phyloP scores from a whole-genome alignment of 2,329 filamentous ascomycete species.

The Stylonectria norvegica region DNA sequence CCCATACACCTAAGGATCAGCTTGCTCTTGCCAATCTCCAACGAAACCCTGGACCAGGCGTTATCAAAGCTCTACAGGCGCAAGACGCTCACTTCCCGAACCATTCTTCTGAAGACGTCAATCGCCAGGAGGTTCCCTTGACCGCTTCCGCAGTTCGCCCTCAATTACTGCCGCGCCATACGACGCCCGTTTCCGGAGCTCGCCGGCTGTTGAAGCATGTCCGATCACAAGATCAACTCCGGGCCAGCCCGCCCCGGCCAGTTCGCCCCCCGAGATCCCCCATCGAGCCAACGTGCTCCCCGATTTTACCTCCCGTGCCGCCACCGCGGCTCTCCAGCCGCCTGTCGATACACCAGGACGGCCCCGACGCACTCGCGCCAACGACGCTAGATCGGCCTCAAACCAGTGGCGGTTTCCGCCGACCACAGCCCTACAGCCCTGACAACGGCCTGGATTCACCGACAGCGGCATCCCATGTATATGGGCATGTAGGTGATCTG shows the following conservation, averaged over 20 bases:
- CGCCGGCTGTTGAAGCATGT: conserved; percentile 41
- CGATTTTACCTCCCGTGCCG: conserved; percentile 40
- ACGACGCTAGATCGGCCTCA: conserved; percentile 41
- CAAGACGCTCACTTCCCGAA: conserved; percentile 46
- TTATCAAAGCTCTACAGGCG: conserved; percentile 26
- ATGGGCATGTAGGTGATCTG: conserved; percentile 7
- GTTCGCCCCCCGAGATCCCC: conserved; percentile 46
- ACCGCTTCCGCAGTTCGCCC: conserved; percentile 12
- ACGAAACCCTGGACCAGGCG: conserved; percentile 29
- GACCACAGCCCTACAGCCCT: conserved; percentile 41
- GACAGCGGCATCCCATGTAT: conserved; percentile 13
- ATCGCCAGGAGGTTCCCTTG: conserved; percentile 12
- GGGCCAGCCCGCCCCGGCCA: conserved; percentile 46
- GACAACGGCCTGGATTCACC: conserved; percentile 20
- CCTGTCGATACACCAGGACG: conserved; percentile 44
- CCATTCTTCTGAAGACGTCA: conserved; percentile 36
- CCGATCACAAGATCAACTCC: conserved; percentile 50
- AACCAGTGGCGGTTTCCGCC: conserved; percentile 44
- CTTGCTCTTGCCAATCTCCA: conserved; percentile 40
- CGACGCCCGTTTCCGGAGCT: conserved; percentile 22
- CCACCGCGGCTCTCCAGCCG: conserved; percentile 57
- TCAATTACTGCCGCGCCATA: conserved; percentile 16
- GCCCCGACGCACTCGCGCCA: conserved; percentile 37
- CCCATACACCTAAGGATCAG: conserved; percentile 53
- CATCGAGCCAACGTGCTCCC: conserved; percentile 29